These are phyloP conservation scores for Anastatica hierochuntica DNA, from an alignment of 345 rosid species.

Conservation along the genomic window DNA sequence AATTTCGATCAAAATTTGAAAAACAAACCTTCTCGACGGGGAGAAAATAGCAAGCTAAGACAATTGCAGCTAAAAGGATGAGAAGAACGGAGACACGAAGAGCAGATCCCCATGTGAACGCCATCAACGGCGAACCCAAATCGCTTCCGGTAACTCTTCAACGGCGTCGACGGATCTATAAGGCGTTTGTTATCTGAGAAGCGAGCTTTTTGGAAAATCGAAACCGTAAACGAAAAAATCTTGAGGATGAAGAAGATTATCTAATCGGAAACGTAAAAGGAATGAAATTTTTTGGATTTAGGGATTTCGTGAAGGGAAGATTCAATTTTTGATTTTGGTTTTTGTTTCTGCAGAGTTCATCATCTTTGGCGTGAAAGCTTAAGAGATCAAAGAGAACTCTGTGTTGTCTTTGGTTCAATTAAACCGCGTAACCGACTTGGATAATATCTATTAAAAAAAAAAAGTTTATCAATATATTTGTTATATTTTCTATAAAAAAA, in stretches of 20 bases:
- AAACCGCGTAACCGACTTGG: slow-evolving; percentile 23
- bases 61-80: slow-evolving; percentile 51
- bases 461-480: too few species aligned
- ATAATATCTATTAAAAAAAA: too few species aligned
- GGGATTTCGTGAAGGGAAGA: slow-evolving; percentile 16
- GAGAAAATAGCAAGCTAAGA: slow-evolving; percentile 73
- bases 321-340: slow-evolving; percentile 20
- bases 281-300: not conserved
- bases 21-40: slow-evolving; percentile 75
- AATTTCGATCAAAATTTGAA: not conserved
- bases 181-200: not conserved
- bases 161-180: slow-evolving; percentile 4
- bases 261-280: slow-evolving; percentile 3
- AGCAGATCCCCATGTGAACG: slow-evolving; percentile 64
- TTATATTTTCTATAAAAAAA: too few species aligned
- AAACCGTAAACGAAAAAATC: not conserved
- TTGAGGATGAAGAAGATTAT: slow-evolving; percentile 1
- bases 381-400: too few species aligned
- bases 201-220: too few species aligned
- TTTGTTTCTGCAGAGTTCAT: slow-evolving; percentile 5
- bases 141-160: not conserved
- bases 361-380: slow-evolving; percentile 7
- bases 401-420: slow-evolving; percentile 5
- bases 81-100: slow-evolving; percentile 58
- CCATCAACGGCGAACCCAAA: slow-evolving; percentile 54